These are phyloP conservation scores for Cystobasidium sp. DNA, from an alignment of 1,284 basidiomycete genomes.

Conservation along the genomic window DNA sequence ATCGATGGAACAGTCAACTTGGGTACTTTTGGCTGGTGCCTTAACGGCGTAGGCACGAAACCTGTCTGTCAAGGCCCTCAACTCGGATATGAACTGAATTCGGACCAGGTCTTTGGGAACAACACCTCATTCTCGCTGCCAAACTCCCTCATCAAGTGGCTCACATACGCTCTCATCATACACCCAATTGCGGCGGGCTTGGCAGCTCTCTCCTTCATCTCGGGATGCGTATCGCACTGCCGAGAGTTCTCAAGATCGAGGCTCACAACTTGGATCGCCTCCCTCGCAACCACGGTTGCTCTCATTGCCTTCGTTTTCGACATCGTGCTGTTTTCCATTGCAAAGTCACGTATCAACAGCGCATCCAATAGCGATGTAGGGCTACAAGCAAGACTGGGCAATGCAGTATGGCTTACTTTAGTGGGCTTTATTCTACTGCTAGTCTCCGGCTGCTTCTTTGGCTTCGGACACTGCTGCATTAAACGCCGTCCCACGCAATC, in stretches of 20 bases:
- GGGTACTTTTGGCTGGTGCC: slow-evolving; percentile 51
- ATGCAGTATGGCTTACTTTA: slow-evolving; percentile 52
- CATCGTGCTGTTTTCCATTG: slow-evolving; percentile 51
- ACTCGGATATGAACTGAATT: slow-evolving; percentile 41
- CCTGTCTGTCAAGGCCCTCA: slow-evolving; percentile 42
- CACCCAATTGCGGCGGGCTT: slow-evolving; percentile 52
- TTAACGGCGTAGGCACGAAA: slow-evolving; percentile 31
- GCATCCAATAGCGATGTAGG: slow-evolving; percentile 42
- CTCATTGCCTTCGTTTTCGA: slow-evolving; percentile 53
- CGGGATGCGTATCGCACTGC: slow-evolving; percentile 48
- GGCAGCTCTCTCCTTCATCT: slow-evolving; percentile 45
- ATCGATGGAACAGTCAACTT: slow-evolving; percentile 45
- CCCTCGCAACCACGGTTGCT: slow-evolving; percentile 48
- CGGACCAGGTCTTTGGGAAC: slow-evolving; percentile 27
- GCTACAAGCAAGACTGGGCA: slow-evolving; percentile 45
- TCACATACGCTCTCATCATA: slow-evolving; percentile 52
- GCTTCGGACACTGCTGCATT: slow-evolving; percentile 42
- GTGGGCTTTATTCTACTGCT: slow-evolving; percentile 47
- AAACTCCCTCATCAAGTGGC: slow-evolving; percentile 49
- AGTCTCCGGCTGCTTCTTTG: slow-evolving; percentile 51
- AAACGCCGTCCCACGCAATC: slow-evolving; percentile 27
- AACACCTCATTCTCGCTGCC: slow-evolving; percentile 42
- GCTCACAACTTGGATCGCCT: slow-evolving; percentile 52
- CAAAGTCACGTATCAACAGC: slow-evolving; percentile 49
- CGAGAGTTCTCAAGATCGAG: slow-evolving; percentile 45